Conservation (phyloP, 345 rosid genomes). For the Euphorbia lathyris region DNA sequence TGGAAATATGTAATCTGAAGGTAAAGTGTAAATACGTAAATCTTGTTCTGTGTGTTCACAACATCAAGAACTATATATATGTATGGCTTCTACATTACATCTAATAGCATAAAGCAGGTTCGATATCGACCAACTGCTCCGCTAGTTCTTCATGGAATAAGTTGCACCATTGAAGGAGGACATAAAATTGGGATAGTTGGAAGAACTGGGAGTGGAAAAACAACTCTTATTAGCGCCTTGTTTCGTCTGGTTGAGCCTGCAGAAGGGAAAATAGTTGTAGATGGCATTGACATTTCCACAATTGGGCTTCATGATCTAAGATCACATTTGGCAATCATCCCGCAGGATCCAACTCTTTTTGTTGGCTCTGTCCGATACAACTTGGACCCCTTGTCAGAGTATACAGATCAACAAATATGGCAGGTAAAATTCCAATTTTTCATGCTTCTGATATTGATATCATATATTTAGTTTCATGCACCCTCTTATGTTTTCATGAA, state of each 20-base stretch:
- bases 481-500: background rate
- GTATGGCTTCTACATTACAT: background rate
- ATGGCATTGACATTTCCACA: constrained; percentile 22
- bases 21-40: background rate
- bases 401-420: constrained; percentile 46
- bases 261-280: constrained; percentile 21
- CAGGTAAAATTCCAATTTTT: constrained; percentile 31
- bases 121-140: constrained; percentile 19
- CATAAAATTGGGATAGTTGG: constrained; percentile 24
- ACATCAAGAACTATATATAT: background rate
- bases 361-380: constrained; percentile 28
- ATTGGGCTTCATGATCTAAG: constrained; percentile 30
- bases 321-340: constrained; percentile 14
- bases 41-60: background rate
- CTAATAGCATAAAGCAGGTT: constrained; percentile 9
- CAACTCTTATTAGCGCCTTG: constrained; percentile 21
- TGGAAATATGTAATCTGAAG: constrained; percentile 24
- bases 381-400: constrained; percentile 26
- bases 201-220: constrained; percentile 26
- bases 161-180: constrained; percentile 24
- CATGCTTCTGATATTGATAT: background rate
- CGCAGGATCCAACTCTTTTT: constrained; percentile 23
- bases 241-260: constrained; percentile 27
- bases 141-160: constrained; percentile 23
- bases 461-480: background rate